Evolutionary conservation across 805 yeast species (phyloP), one percentile per base, ranked within the genome.

Genomic region (Dipodascopsis uninucleata): DNA sequence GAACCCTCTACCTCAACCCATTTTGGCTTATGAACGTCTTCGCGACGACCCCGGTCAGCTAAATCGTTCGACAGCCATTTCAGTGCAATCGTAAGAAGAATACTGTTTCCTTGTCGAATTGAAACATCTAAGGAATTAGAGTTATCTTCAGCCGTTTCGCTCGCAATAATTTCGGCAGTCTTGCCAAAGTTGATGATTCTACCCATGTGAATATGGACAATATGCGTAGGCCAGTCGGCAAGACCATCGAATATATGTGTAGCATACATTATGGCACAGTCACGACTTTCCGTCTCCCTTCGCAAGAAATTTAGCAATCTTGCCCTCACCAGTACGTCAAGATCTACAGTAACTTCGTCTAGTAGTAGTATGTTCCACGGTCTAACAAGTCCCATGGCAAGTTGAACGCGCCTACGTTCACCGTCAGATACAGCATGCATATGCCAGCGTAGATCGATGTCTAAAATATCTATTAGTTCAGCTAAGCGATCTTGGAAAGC

Each of bases 231-330:
- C 96, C 97, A 93, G 36, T 74, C 71, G 10, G 86, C 87, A 45
- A 93, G 74, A 0, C 98, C 98, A 59, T 93, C 98, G 64, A 93
- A 93, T 37, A 93, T 93, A 60, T 93, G 98, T 0, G 98, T 93
- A 2, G 97, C 82, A 61, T 93, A 93, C 3, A 90, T 79, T 28
- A 93, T 85, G 37, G 88, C 79, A 49, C 94, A 80, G 16, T 74
- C 66, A 47, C 97, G 72, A 0, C 68, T 61, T 38, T 68, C 70
- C 4, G 96, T 86, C 62, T 93, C 98, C n/a, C 66, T 60, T 53
- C 73, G 74, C 56, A 93, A 69, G 61, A 85, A 93, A 1, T 72
- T 69, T 51, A 93, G 68, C 39, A 93, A 68, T 43, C 86, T 72
- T 26, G 80, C 77, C 56, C 98, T 74, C 1, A 89, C 97, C 38